Percentiles rank a stretch among this genome's conserved stretches.
Evolutionary conservation across 371 early-diverging fungal species (phyloP).

Genomic region (Actinomortierella ambigua): DNA sequence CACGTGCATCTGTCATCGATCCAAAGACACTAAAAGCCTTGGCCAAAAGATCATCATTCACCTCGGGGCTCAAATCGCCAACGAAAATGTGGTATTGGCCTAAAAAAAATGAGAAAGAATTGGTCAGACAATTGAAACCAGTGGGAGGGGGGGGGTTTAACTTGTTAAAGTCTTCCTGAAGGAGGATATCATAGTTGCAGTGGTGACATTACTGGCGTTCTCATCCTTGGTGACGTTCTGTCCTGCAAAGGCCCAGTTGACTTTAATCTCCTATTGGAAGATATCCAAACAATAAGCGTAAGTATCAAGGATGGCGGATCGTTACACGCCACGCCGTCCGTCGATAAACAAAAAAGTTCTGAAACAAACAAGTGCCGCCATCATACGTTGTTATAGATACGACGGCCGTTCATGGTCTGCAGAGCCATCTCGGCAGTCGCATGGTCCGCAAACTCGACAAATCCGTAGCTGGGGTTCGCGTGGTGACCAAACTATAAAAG

Average conservation of each 20-base stretch:
- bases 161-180: neutral
- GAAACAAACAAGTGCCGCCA: neutral
- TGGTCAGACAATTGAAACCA: constrained; percentile 1
- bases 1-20: constrained; percentile 79
- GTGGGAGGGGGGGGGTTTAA: neutral
- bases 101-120: constrained; percentile 14
- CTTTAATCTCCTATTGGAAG: constrained; percentile 81
- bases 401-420: constrained; percentile 77
- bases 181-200: neutral
- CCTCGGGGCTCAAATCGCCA: constrained; percentile 81
- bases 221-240: constrained; percentile 63
- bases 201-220: constrained; percentile 49
- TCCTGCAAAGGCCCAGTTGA: constrained; percentile 84
- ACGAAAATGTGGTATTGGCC: constrained; percentile 85
- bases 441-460: constrained; percentile 84
- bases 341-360: too few relatives aligned
- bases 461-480: constrained; percentile 85
- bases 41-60: constrained; percentile 70
- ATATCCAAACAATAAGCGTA: too few relatives aligned
- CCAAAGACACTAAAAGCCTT: constrained; percentile 78
- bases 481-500: constrained; percentile 43
- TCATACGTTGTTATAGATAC: constrained; percentile 61
- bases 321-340: too few relatives aligned
- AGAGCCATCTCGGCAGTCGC: constrained; percentile 77
- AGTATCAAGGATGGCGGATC: too few relatives aligned